Evolutionary conservation across 164 flowering plant species (phyloP).

Genomic region (Houttuynia cordata): DNA sequence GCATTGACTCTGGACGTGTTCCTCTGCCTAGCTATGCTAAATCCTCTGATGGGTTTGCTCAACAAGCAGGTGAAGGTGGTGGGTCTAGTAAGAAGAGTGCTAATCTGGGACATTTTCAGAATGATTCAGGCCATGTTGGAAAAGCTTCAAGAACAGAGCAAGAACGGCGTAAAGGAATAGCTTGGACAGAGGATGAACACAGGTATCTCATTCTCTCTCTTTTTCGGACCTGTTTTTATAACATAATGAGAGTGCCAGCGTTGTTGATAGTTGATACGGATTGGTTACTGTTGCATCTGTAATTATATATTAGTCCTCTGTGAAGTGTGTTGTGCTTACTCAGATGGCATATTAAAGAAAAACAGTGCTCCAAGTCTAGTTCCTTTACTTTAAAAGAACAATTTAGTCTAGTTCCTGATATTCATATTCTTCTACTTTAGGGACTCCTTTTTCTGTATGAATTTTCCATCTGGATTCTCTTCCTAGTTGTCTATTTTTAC

Average conservation of each 20-base stretch:
- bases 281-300: constrained; percentile 7
- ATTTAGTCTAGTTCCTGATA: too few relatives aligned
- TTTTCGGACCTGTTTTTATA: neutral
- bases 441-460: too few relatives aligned
- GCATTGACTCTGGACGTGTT: constrained; percentile 69
- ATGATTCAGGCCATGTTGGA: constrained; percentile 47
- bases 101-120: constrained; percentile 27
- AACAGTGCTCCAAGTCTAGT: too few relatives aligned
- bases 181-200: constrained; percentile 99
- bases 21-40: constrained; percentile 60
- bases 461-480: too few relatives aligned
- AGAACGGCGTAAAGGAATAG: constrained; percentile 89
- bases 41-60: constrained; percentile 42
- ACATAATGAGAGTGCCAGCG: neutral
- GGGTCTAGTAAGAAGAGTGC: constrained; percentile 47
- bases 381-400: too few relatives aligned
- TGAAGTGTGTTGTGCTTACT: too few relatives aligned
- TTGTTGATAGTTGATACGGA: constrained; percentile 8
- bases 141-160: constrained; percentile 70
- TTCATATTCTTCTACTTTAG: too few relatives aligned
- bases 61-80: constrained; percentile 44
- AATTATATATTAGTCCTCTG: too few relatives aligned
- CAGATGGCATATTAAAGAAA: too few relatives aligned
- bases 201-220: constrained; percentile 38
- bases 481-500: too few relatives aligned